phyloP scores from a whole-genome alignment of 176 grass and related monocot species.

The Pontederia crassipes region DNA sequence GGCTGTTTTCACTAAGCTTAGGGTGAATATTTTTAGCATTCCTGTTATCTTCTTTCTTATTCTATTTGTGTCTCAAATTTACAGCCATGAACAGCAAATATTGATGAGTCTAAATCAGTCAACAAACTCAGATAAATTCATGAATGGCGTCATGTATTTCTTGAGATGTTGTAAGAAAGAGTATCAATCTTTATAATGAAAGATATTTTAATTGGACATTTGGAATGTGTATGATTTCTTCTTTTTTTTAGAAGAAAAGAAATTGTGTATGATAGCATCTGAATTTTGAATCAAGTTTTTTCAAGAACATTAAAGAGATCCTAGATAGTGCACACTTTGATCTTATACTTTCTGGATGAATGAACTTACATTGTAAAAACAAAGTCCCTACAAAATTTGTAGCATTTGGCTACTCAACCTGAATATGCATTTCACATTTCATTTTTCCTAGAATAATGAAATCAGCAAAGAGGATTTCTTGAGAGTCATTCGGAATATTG shows the following conservation, averaged over 20 bases:
- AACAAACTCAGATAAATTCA: neutral
- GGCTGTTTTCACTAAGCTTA: constrained; percentile 71
- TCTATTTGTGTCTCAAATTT: constrained; percentile 6
- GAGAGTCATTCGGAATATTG: constrained; percentile 78
- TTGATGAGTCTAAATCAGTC: neutral
- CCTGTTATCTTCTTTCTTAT: constrained; percentile 7
- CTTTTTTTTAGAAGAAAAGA: no score
- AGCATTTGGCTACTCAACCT: neutral
- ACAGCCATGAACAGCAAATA: neutral
- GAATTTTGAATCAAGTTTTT: no score
- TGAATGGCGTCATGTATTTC: neutral
- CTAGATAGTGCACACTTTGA: no score
- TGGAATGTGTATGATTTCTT: no score
- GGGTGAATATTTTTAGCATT: constrained; percentile 45
- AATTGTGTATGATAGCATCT: no score
- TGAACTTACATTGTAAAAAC: no score
- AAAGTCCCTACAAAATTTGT: neutral
- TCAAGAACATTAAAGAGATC: no score
- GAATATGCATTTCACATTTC: constrained; percentile 15
- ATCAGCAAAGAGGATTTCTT: constrained; percentile 92
- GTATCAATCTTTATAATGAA: no score
- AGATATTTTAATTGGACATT: no score
- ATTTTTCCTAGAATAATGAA: constrained; percentile 72
- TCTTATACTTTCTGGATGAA: no score
- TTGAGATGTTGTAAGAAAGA: neutral